phyloP scores from a whole-genome alignment of 768 basidiomycete genomes.

The Postia placenta region DNA sequence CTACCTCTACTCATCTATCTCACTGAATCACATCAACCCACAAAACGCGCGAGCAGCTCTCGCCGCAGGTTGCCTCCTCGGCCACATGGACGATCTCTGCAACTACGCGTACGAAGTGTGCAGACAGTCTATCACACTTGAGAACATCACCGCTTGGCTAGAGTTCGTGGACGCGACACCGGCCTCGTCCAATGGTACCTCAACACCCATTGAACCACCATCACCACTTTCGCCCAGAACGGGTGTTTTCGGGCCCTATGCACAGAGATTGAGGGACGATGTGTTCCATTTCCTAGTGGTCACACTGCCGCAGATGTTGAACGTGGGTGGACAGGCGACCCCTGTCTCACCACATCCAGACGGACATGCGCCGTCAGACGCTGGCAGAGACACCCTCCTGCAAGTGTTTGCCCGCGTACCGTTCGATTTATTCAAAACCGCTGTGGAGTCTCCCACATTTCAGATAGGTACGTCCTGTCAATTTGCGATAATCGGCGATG shows the following conservation, averaged over 20 bases:
- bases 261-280: constrained; percentile 69
- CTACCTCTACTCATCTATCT: constrained; percentile 72
- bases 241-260: constrained; percentile 71
- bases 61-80: constrained; percentile 78
- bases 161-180: constrained; percentile 64
- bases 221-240: constrained; percentile 33
- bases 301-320: constrained; percentile 62
- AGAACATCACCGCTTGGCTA: constrained; percentile 73
- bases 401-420: constrained; percentile 76
- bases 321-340: constrained; percentile 29
- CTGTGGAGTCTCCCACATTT: constrained; percentile 74
- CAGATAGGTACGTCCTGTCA: constrained; percentile 51
- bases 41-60: constrained; percentile 83
- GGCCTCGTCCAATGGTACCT: constrained; percentile 40
- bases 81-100: constrained; percentile 84
- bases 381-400: constrained; percentile 63
- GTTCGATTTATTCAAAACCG: constrained; percentile 83
- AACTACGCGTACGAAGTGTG: constrained; percentile 74
- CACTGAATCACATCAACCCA: constrained; percentile 60
- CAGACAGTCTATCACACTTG: constrained; percentile 67
- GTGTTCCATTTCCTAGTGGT: constrained; percentile 74
- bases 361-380: constrained; percentile 22
- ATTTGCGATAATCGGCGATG: background rate
- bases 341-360: constrained; percentile 32
- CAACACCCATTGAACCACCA: constrained; percentile 32